Evolutionary conservation across 164 flowering plant species (phyloP).

Genomic region (Berberis thunbergii): DNA sequence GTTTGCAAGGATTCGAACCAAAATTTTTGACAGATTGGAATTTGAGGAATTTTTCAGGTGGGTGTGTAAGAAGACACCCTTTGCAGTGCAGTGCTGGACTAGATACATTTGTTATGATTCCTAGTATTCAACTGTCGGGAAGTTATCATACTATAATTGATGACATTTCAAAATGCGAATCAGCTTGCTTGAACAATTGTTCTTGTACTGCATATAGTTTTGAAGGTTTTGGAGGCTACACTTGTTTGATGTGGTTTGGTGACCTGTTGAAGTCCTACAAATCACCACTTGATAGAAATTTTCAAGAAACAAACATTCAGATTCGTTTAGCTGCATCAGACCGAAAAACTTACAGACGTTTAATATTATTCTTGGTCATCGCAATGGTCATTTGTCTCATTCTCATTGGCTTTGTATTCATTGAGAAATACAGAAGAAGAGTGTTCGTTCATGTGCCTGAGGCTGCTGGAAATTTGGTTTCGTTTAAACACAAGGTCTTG

Average conservation of each 20-base stretch:
- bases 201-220: conserved; percentile 28
- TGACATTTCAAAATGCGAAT: conserved; percentile 17
- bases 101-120: background rate
- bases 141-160: conserved; percentile 11
- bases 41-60: conserved; percentile 4
- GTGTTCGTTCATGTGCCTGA: background rate
- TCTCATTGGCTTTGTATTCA: background rate
- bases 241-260: conserved; percentile 22
- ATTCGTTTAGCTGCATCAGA: background rate
- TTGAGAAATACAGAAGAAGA: background rate
- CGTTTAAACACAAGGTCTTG: background rate
- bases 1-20: conserved; percentile 2
- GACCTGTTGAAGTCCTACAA: conserved; percentile 6
- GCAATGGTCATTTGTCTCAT: background rate
- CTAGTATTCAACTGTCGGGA: conserved; percentile 2
- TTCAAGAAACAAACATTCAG: background rate
- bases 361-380: no score
- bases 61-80: background rate
- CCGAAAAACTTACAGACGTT: background rate
- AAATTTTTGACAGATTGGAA: background rate
- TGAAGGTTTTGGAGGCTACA: conserved; percentile 19
- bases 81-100: background rate
- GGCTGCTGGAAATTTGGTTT: background rate
- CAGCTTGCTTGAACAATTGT: conserved; percentile 24
- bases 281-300: background rate